These are phyloP conservation scores for Anacardium occidentale DNA, from an alignment of 345 rosid genomes.

Conservation along the genomic window DNA sequence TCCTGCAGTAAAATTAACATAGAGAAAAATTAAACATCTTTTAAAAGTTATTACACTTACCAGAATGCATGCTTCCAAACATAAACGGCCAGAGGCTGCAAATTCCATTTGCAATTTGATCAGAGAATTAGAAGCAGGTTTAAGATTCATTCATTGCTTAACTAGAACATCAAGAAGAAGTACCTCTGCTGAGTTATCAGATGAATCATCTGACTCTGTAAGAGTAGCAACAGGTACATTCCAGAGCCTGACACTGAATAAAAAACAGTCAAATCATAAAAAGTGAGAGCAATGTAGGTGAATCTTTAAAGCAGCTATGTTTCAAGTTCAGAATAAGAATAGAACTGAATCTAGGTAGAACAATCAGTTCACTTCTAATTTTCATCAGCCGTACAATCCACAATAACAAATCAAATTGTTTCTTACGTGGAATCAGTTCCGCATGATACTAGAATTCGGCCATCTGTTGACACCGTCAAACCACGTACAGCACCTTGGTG, in stretches of 20 bases:
- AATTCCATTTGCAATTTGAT: conserved; percentile 24
- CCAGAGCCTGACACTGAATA: conserved; percentile 89
- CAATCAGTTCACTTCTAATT: background rate
- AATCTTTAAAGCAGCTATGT: background rate
- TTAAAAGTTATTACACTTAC: conserved; percentile 36
- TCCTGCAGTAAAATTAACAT: background rate
- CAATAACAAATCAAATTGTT: background rate
- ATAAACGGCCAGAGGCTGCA: conserved; percentile 73
- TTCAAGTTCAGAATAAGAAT: conserved; percentile 4
- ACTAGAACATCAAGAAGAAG: conserved; percentile 8
- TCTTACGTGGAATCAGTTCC: conserved; percentile 92
- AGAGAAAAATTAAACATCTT: background rate
- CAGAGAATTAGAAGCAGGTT: conserved; percentile 14
- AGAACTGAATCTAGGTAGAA: background rate
- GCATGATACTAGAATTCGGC: conserved; percentile 70
- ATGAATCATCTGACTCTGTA: conserved; percentile 43
- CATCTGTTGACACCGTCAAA: conserved; percentile 87
- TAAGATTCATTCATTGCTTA: background rate
- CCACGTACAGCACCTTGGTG: conserved; percentile 94
- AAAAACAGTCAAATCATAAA: conserved; percentile 7
- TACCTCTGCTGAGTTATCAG: conserved; percentile 54
- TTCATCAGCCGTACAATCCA: background rate
- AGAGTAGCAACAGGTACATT: conserved; percentile 72
- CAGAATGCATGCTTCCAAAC: conserved; percentile 79
- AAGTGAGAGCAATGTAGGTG: background rate